These are phyloP conservation scores for Yamadazyma epiphylla DNA, from an alignment of 1,139 yeast genomes.

Conservation along the genomic window DNA sequence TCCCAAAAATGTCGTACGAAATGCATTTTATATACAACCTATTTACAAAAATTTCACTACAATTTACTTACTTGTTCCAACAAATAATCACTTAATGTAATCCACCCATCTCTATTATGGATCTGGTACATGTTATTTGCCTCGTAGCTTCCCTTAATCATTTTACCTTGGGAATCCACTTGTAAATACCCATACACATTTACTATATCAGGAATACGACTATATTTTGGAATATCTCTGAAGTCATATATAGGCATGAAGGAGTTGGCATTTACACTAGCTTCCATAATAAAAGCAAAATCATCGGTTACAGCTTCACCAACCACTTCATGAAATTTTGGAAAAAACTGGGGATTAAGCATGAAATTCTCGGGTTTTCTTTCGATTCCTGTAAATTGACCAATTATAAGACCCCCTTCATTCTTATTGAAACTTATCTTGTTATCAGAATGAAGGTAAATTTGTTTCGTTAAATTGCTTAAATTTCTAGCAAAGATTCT, in stretches of 20 bases:
- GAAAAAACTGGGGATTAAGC: conserved; percentile 24
- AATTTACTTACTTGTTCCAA: conserved; percentile 32
- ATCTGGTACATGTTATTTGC: conserved; percentile 57
- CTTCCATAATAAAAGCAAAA: conserved; percentile 58
- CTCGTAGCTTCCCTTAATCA: conserved; percentile 55
- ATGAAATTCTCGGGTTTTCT: conserved; percentile 8
- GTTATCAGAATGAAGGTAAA: conserved; percentile 11
- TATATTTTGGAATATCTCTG: conserved; percentile 62
- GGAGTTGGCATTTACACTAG: conserved; percentile 54
- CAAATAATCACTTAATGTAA: conserved; percentile 54
- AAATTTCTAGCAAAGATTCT: conserved; percentile 5
- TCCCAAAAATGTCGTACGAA: too few species aligned
- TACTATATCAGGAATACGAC: conserved; percentile 69
- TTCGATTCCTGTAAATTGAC: conserved; percentile 6
- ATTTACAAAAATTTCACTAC: too few species aligned
- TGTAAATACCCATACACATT: conserved; percentile 70
- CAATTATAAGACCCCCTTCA: conserved; percentile 9
- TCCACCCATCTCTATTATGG: conserved; percentile 48
- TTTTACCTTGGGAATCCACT: conserved; percentile 53
- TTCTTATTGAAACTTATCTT: conserved; percentile 9
- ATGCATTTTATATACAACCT: background rate
- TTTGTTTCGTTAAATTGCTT: conserved; percentile 11
- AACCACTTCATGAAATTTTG: conserved; percentile 24
- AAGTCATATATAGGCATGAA: conserved; percentile 74
- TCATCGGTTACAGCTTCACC: conserved; percentile 36